phyloP scores from a whole-genome alignment of 1,284 basidiomycete genomes.

The Heterobasidion annosum region DNA sequence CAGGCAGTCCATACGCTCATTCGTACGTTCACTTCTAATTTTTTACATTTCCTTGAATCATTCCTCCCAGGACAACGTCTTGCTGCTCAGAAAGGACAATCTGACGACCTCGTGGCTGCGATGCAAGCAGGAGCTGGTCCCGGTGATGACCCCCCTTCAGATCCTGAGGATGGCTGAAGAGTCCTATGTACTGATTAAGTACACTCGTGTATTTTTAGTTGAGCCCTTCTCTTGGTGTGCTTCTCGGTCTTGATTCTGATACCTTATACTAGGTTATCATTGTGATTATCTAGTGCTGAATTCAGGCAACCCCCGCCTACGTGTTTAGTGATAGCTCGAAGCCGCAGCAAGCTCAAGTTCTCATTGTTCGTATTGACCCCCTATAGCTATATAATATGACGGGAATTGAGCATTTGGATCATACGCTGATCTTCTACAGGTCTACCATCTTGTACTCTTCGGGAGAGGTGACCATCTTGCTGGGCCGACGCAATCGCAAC shows the following conservation, averaged over 20 bases:
- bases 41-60: conserved; percentile 12
- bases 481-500: conserved; percentile 15
- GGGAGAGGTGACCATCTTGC: conserved; percentile 10
- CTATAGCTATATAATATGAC: conserved; percentile 23
- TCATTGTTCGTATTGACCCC: not conserved
- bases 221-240: not conserved
- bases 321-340: too few relatives aligned
- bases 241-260: not conserved
- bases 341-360: too few relatives aligned
- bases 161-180: conserved; percentile 29
- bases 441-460: conserved; percentile 26
- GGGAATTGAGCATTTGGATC: conserved; percentile 51
- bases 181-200: conserved; percentile 18
- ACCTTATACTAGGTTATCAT: too few relatives aligned
- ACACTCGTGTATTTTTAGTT: conserved; percentile 2
- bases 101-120: conserved; percentile 68
- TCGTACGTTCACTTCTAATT: conserved; percentile 42
- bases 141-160: conserved; percentile 19
- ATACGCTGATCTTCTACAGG: conserved; percentile 52
- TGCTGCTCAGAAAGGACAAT: conserved; percentile 65
- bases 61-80: conserved; percentile 56
- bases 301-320: too few relatives aligned
- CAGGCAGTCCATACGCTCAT: conserved; percentile 91
- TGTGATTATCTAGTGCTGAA: too few relatives aligned
- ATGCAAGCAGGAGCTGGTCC: conserved; percentile 55